Percentiles rank a stretch among this genome's conserved stretches.
Conservation (phyloP, 495 filamentous ascomycete species). For the Lasiosphaeria miniovina region DNA sequence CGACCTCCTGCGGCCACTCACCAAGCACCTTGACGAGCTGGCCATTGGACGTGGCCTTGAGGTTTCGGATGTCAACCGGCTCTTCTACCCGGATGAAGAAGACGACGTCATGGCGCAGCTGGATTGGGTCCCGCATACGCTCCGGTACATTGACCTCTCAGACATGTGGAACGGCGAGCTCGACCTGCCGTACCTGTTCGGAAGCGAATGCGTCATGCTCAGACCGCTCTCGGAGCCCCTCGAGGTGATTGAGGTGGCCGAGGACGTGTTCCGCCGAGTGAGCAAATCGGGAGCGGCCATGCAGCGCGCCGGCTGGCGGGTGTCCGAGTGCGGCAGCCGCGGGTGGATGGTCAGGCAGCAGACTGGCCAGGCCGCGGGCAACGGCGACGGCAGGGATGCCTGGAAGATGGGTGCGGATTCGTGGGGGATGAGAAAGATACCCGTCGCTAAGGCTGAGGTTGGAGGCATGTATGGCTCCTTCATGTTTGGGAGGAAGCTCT, state of each 20-base stretch:
- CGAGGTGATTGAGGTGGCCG: conserved; percentile 73
- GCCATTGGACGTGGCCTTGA: conserved; percentile 68
- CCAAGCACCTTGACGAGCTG: conserved; percentile 78
- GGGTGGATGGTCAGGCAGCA: conserved; percentile 63
- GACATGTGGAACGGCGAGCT: conserved; percentile 61
- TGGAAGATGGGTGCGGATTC: conserved; percentile 92
- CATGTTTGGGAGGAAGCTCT: conserved; percentile 63
- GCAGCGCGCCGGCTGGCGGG: conserved; percentile 59
- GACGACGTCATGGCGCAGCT: conserved; percentile 29
- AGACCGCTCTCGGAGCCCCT: conserved; percentile 63
- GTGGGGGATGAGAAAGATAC: conserved; percentile 87
- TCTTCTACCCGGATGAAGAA: conserved; percentile 49
- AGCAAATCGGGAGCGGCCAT: conserved; percentile 44
- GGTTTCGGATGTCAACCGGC: conserved; percentile 58
- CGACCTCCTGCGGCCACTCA: conserved; percentile 62
- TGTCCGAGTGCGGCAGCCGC: conserved; percentile 63
- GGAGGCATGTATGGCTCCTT: conserved; percentile 84
- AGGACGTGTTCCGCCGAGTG: conserved; percentile 65
- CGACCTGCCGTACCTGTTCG: conserved; percentile 61
- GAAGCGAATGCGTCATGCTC: conserved; percentile 56
- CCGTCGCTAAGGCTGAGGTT: conserved; percentile 72
- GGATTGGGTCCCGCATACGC: conserved; percentile 57
- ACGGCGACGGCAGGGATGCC: conserved; percentile 50
- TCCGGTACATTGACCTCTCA: conserved; percentile 73
- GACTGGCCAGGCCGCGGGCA: conserved; percentile 22